These are phyloP conservation scores for Tuber calosporum DNA, from an alignment of 495 filamentous ascomycete genomes.

Conservation along the genomic window DNA sequence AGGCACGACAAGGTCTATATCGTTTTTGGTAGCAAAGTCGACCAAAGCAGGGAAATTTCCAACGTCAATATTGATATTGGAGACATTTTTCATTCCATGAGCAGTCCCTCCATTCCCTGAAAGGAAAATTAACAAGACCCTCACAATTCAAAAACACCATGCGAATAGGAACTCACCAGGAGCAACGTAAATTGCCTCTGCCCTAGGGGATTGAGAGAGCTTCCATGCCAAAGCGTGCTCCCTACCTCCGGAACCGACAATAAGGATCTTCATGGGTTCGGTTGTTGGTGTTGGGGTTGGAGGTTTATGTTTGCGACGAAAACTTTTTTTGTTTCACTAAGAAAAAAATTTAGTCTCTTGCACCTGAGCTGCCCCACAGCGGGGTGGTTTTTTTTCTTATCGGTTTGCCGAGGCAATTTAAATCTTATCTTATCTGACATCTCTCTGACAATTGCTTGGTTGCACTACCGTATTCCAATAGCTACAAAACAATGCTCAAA, in stretches of 20 bases:
- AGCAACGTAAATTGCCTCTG: conserved; percentile 59
- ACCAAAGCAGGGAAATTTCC: conserved; percentile 74
- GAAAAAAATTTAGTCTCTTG: conserved; percentile 4
- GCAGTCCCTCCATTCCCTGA: conserved; percentile 88
- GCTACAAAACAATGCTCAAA: background rate
- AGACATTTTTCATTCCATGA: conserved; percentile 60
- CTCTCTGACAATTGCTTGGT: background rate
- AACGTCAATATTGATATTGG: conserved; percentile 58
- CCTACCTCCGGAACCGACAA: conserved; percentile 86
- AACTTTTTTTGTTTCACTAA: conserved; percentile 9
- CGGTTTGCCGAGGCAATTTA: background rate
- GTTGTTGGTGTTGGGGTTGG: background rate
- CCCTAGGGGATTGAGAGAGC: conserved; percentile 66
- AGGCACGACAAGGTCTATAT: conserved; percentile 77
- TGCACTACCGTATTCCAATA: background rate
- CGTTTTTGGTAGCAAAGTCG: conserved; percentile 60
- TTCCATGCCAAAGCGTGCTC: conserved; percentile 97
- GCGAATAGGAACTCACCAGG: conserved; percentile 45
- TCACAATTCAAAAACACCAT: background rate
- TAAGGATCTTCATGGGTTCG: conserved; percentile 53
- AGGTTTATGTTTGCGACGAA: background rate
- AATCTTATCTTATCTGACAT: conserved; percentile 22
- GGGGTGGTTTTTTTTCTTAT: background rate
- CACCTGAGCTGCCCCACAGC: conserved; percentile 1
- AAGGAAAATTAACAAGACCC: conserved; percentile 14